Conservation (phyloP, 2,329 filamentous ascomycete genomes). For the Lachnum nothofagi region DNA sequence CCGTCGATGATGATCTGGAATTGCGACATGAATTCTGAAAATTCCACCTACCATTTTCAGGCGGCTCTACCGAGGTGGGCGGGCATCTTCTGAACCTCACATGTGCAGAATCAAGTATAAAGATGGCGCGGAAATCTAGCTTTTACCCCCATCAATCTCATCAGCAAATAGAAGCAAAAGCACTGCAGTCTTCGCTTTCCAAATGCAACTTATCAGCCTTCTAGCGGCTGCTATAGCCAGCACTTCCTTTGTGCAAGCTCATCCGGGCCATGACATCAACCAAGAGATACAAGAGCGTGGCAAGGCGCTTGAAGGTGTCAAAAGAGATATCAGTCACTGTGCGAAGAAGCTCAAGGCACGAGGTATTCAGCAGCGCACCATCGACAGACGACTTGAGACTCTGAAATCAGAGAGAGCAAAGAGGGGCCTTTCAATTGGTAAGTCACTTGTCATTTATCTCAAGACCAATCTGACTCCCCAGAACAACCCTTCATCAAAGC, state of each 20-base stretch:
- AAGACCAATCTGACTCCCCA: not conserved
- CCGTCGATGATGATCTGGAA: no score
- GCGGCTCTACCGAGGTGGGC: no score
- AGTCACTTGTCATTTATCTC: not conserved
- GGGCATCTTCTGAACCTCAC: no score
- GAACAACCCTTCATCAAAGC: slow-evolving; percentile 14
- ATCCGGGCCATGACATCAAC: slow-evolving; percentile 36
- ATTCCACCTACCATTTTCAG: no score
- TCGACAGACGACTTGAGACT: slow-evolving; percentile 33
- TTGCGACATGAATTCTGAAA: no score
- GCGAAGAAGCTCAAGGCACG: slow-evolving; percentile 36
- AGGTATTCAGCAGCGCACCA: slow-evolving; percentile 33
- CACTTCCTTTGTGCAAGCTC: slow-evolving; percentile 30
- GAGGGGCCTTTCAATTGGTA: slow-evolving; percentile 22
- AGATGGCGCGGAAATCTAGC: no score
- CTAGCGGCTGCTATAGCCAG: slow-evolving; percentile 5
- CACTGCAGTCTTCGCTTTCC: no score
- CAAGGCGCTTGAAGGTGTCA: slow-evolving; percentile 33
- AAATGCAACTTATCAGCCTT: not conserved
- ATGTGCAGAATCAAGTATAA: no score
- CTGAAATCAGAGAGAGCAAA: slow-evolving; percentile 34
- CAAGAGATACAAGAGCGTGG: slow-evolving; percentile 34
- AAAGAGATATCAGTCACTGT: slow-evolving; percentile 36
- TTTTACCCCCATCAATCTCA: no score
- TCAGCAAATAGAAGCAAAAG: no score